Base-by-base conservation (phyloP, 768 basidiomycete genomes). In the Floccularia luteovirens region DNA sequence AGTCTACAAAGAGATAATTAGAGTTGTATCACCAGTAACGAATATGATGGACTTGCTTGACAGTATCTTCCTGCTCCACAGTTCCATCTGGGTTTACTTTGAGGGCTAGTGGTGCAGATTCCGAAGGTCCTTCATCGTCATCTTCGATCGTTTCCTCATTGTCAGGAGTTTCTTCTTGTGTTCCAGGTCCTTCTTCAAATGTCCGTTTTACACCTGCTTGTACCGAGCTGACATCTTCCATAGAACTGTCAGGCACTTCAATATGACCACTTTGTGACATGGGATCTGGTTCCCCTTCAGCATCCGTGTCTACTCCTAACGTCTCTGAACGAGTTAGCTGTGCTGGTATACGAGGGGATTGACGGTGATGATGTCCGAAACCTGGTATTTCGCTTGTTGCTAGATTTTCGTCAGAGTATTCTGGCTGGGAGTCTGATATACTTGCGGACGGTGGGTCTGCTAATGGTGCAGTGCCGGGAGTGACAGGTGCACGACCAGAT, bases 81-180 rank as follows among this genome's bases (percentile, higher is more conserved):
- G 90, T 89, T 17, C 93, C 94, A 55, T 97, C 91, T 5, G 88
- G 49, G 52, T 87, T 90, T 39, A 94, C 85, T 56, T 87, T 88
- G 48, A 87, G 59, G 32, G 80, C 70, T 32, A 72, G 51, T 28
- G 72, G 60, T 24, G 67, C 63, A 23, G 66, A 57, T 23, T 56
- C 52, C 24, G 59, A 41, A 32, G 59, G 53, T 35, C 65, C 69
- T 38, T 72, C 73, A 12, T 79, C 69, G 14, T 76, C 77, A 27
- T 75, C 71, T 32, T 74, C 75, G 31, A 75, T 72, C 34, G 69
- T 74, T 32, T 72, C 78, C 4, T 56, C 67, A 30, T 14, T 14
- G 27, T 34, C 32, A 14, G 32, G 8, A 4, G 59, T 60, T 30
- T 54, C 60, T 14, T 61, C 61, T 19, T 54, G 57, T 8, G 61